phyloP scores from a whole-genome alignment of 495 filamentous ascomycete species.

The Penicillium verhagenii region DNA sequence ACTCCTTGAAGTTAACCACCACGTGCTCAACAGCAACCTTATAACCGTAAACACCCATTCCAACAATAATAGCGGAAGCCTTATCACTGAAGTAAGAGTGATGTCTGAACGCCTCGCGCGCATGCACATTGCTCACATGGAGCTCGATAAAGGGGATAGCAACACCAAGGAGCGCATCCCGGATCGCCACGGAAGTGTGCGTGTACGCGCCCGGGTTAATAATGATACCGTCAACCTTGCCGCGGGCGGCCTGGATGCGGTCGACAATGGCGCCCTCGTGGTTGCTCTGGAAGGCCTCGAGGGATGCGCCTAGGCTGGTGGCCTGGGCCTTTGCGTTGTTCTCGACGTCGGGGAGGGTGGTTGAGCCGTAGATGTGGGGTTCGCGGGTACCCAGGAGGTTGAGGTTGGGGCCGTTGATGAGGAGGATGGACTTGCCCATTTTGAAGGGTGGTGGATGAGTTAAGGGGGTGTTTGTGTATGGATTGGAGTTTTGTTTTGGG shows the following conservation, averaged over 20 bases:
- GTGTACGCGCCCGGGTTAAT: slow-evolving; percentile 71
- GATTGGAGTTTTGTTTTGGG: neutral
- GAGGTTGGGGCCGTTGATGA: slow-evolving; percentile 79
- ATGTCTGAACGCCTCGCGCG: slow-evolving; percentile 59
- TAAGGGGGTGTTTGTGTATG: neutral
- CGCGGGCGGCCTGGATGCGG: slow-evolving; percentile 56
- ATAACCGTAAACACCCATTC: slow-evolving; percentile 67
- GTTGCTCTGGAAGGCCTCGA: slow-evolving; percentile 62
- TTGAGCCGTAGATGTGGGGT: slow-evolving; percentile 65
- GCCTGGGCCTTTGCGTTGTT: slow-evolving; percentile 42
- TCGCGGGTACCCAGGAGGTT: slow-evolving; percentile 75
- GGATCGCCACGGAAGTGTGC: slow-evolving; percentile 65
- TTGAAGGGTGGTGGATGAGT: slow-evolving; percentile 5
- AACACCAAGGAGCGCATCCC: slow-evolving; percentile 65
- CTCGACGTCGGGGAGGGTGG: slow-evolving; percentile 60
- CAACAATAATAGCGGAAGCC: slow-evolving; percentile 65
- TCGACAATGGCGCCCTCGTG: slow-evolving; percentile 65
- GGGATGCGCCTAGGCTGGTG: slow-evolving; percentile 33
- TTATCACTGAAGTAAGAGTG: slow-evolving; percentile 71
- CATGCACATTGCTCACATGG: slow-evolving; percentile 69
- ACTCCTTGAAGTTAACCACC: slow-evolving; percentile 41
- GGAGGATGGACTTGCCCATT: slow-evolving; percentile 59
- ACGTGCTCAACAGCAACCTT: slow-evolving; percentile 66
- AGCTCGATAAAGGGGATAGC: slow-evolving; percentile 68
- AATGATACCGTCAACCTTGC: slow-evolving; percentile 57